Base-by-base conservation (phyloP, 164 flowering plant species). In the Kalanchoe fedtschenkoi region DNA sequence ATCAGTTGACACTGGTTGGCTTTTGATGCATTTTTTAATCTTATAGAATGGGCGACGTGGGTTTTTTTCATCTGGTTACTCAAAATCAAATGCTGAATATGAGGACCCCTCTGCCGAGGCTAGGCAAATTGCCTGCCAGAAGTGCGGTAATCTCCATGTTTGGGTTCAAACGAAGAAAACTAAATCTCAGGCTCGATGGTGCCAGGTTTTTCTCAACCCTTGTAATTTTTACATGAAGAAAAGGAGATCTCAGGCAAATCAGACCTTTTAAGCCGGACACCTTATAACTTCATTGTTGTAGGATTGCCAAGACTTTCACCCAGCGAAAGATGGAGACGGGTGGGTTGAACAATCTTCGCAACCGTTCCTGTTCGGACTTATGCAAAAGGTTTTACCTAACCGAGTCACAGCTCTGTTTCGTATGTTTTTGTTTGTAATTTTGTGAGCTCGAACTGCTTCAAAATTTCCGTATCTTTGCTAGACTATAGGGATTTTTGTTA, bases 281-380 rank as follows among this genome's bases (percentile, higher is more conserved):
- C n/a, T 22, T 6, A 46, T 46, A 54, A n/a, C n/a, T n/a, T 65
- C 6, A 9, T 24, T 73, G 54, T 71, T 76, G 71, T 71, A 93
- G 99, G 99, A 93, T 61, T 93, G 99, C 79, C 77, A 83, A 65
- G 95, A 91, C 54, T 91, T 80, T 68, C 99, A 93, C 75, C 95
- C 64, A 69, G 96, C 99, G 54, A 93, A 88, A 79, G 97, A 93
- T 71, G 99, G 99, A 30, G 99, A 93, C 80, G 99, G 99, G 63
- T 93, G 99, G 99, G 88, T 93, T 58, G 99, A 93, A 66, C 99
- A 93, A 69, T 81, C 88, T 58, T 80, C 80, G 3, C 85, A 83
- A 32, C 96, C 96, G 11, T 71, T 93, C 62, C 61, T 91, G 33
- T 87, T 93, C 54, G 99, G 97, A 41, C 64, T 91, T 62, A 59